A percentile compares a stretch with the other conserved stretches of the same genome.
phyloP scores from a whole-genome alignment of 2,329 filamentous ascomycete species.

The Drechslerella coelobrocha region DNA sequence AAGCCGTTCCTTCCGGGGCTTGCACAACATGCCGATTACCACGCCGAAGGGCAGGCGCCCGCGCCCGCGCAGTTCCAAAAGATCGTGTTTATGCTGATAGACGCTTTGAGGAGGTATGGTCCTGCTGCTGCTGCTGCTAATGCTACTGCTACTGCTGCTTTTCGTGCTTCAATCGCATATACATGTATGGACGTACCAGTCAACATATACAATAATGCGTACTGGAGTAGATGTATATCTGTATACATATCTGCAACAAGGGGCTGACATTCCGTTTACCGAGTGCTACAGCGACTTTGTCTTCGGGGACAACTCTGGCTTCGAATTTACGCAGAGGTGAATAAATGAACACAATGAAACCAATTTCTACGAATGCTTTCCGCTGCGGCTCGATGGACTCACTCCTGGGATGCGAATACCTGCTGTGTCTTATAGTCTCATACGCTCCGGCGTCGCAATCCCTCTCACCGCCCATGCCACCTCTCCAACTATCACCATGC shows the following conservation, averaged over 20 bases:
- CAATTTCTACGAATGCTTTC: conserved; percentile 18
- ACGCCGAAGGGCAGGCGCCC: conserved; percentile 55
- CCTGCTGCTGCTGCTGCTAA: neutral
- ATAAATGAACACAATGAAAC: conserved; percentile 51
- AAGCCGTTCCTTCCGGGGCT: conserved; percentile 90
- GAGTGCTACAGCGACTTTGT: conserved; percentile 82
- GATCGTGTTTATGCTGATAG: conserved; percentile 95
- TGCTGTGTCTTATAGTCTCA: conserved; percentile 68
- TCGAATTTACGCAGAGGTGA: conserved; percentile 86
- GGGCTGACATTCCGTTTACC: conserved; percentile 48
- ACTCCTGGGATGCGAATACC: conserved; percentile 18
- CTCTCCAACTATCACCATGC: conserved; percentile 98
- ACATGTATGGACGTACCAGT: neutral
- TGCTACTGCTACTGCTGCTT: neutral
- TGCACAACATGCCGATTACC: conserved; percentile 67
- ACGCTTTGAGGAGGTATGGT: conserved; percentile 82
- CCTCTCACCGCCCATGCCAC: conserved; percentile 95
- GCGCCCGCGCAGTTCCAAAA: conserved; percentile 80
- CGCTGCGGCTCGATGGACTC: conserved; percentile 12
- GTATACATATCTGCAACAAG: neutral
- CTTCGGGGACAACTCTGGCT: conserved; percentile 79
- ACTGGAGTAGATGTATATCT: neutral
- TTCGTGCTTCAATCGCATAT: neutral
- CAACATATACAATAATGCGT: neutral
- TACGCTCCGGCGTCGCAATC: conserved; percentile 79